Evolutionary conservation across 2,329 filamentous ascomycete genomes (phyloP).

Genomic region (Trichocomaceae sp.): DNA sequence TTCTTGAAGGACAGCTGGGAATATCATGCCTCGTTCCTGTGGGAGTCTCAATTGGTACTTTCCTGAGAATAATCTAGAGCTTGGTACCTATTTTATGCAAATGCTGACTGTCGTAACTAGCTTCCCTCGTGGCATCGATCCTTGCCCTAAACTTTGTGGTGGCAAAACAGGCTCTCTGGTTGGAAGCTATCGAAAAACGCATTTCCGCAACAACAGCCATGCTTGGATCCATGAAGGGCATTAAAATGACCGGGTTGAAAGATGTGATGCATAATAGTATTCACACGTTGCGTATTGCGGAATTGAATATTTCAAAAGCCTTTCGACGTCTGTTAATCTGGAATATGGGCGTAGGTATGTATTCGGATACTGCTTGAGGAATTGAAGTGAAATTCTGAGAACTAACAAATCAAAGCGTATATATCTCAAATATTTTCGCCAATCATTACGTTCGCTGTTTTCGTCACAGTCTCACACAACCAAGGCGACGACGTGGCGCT

Average conservation of each 20-base stretch:
- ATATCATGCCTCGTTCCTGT: constrained; percentile 37
- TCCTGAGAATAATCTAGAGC: neutral
- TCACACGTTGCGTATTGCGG: constrained; percentile 34
- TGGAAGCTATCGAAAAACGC: constrained; percentile 45
- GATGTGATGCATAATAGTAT: constrained; percentile 34
- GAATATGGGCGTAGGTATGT: constrained; percentile 34
- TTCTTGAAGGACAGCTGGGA: constrained; percentile 37
- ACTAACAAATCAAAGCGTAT: constrained; percentile 24
- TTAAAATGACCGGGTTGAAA: constrained; percentile 47
- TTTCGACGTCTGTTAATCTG: constrained; percentile 39
- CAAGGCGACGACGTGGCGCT: constrained; percentile 16
- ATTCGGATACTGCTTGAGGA: neutral
- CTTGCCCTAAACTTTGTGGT: constrained; percentile 33
- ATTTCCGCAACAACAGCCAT: constrained; percentile 45
- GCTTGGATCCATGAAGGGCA: constrained; percentile 46
- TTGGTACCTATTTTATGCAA: neutral
- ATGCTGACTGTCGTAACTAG: constrained; percentile 14
- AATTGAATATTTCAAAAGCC: constrained; percentile 36
- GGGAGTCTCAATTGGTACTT: constrained; percentile 31
- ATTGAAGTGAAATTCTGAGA: neutral
- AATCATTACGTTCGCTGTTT: constrained; percentile 24
- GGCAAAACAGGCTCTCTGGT: constrained; percentile 41
- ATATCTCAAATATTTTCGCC: constrained; percentile 37
- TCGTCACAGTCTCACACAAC: constrained; percentile 17
- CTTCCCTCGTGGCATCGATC: constrained; percentile 30